Evolutionary conservation across 352 stramenopile genomes (phyloP).

Genomic region (Pythium diclinum): DNA sequence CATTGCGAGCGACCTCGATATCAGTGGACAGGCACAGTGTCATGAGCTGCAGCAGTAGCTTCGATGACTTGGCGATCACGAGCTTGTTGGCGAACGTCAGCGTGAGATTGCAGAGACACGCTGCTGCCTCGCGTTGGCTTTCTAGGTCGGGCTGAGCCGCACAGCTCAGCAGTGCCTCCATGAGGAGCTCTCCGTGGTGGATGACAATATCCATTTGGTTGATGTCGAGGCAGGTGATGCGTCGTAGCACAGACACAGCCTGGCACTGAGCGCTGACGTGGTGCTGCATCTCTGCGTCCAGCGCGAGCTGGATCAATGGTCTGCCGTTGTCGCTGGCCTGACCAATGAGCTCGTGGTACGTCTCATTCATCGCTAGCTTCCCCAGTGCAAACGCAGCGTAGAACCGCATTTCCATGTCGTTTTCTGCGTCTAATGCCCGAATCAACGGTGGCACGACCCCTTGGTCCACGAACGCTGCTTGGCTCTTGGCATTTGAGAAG

Average conservation of each 20-base stretch:
- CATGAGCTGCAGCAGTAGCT: constrained; percentile 65
- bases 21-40: constrained; percentile 77
- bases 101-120: constrained; percentile 85
- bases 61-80: constrained; percentile 43
- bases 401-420: constrained; percentile 91
- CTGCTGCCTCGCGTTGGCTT: constrained; percentile 88
- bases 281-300: constrained; percentile 42
- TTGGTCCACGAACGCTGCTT: constrained; percentile 65
- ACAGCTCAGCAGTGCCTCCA: constrained; percentile 51
- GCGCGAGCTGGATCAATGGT: constrained; percentile 51
- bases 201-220: constrained; percentile 85
- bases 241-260: constrained; percentile 87
- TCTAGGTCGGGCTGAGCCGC: constrained; percentile 62
- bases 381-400: constrained; percentile 92
- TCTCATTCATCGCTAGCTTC: constrained; percentile 88
- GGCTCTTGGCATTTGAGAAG: constrained; percentile 58
- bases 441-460: constrained; percentile 74
- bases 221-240: constrained; percentile 75
- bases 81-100: constrained; percentile 80
- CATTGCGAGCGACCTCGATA: constrained; percentile 90
- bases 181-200: constrained; percentile 44
- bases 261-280: constrained; percentile 81
- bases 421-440: constrained; percentile 46
- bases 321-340: constrained; percentile 45
- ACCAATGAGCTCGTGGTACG: constrained; percentile 63